These are phyloP conservation scores for Candida morakotiae DNA, from an alignment of 805 yeast genomes.

Conservation along the genomic window DNA sequence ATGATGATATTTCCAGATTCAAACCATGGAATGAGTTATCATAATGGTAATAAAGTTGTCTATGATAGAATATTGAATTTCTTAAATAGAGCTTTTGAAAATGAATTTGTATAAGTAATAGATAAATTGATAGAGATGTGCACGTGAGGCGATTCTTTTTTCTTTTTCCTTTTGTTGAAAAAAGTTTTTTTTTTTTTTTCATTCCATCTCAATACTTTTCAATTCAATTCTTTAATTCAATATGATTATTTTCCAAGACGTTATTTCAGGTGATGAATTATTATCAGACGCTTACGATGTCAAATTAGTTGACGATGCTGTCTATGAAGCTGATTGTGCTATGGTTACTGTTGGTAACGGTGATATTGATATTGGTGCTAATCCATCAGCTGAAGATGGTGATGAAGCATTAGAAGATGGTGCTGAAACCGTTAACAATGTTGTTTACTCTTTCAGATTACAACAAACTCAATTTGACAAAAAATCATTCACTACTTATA, in stretches of 20 bases:
- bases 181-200: conserved; percentile 7
- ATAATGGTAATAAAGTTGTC: conserved; percentile 67
- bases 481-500: conserved; percentile 94
- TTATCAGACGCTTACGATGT: conserved; percentile 96
- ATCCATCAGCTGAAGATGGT: conserved; percentile 98
- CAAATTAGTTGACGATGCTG: conserved; percentile 81
- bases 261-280: conserved; percentile 91
- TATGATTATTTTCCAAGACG: conserved; percentile 55
- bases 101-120: conserved; percentile 11
- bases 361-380: conserved; percentile 98
- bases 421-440: conserved; percentile 92
- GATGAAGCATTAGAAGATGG: conserved; percentile 80
- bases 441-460: conserved; percentile 97
- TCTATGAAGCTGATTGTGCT: conserved; percentile 95
- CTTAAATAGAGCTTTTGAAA: conserved; percentile 15
- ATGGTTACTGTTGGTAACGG: conserved; percentile 88
- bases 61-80: conserved; percentile 42
- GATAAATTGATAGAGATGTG: conserved; percentile 5
- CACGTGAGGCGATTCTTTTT: conserved; percentile 8
- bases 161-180: conserved; percentile 2
- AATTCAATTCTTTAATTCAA: conserved; percentile 11
- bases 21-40: conserved; percentile 69
- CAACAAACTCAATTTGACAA: conserved; percentile 96
- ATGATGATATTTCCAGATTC: conserved; percentile 78
- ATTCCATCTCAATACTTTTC: conserved; percentile 2